Evolutionary conservation across 768 basidiomycete genomes (phyloP), one percentile per base, ranked within the genome.

Genomic region (Pleurotus ostreatus): DNA sequence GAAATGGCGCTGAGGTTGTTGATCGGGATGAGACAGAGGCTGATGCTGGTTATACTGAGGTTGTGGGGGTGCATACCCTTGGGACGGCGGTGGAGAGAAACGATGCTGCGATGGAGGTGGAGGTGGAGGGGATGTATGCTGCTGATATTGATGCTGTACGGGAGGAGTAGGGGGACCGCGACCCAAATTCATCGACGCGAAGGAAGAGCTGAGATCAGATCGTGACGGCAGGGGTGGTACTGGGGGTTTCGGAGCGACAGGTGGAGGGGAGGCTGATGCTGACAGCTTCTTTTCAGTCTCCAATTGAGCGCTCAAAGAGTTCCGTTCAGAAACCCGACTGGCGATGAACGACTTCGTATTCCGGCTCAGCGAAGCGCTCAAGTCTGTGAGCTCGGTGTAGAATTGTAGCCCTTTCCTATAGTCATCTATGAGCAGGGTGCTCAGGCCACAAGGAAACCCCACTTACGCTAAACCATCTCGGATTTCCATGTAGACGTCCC

Each of bases 401-500:
- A 96, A 99, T 44, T 88, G 84, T 1, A 93, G 74, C 0, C 95
- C 96, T 67, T 94, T 95, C 11, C 91, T 94, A 66, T 60, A 61
- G 11, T 43, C 30, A 60, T 13, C 55, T 48, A 61, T 5, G 55
- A 57, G 22, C 49, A 18, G 45, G 22, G 22, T 49, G 39, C 56
- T n/a, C 43, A 39, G 49, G 41, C 41, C 38, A 30, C 25, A 55
- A 52, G 39, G n/a, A 57, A 9, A 34, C 30, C 9, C 30, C 46
- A 84, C 89, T 59, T 66, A 92, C 90, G 83, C 84, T 43, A 95
- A 67, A 13, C 94, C 94, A 66, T 89, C 88, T 5, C 88, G 77
- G 34, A 94, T 86, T 68, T 97, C 92, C 77, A 86, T 85, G 66
- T 94, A 98, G 5, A 82, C 81, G 63, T 94, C 93, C 22, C 88